phyloP scores from a whole-genome alignment of 2,329 filamentous ascomycete species.

The Leptoxyphium fumago region DNA sequence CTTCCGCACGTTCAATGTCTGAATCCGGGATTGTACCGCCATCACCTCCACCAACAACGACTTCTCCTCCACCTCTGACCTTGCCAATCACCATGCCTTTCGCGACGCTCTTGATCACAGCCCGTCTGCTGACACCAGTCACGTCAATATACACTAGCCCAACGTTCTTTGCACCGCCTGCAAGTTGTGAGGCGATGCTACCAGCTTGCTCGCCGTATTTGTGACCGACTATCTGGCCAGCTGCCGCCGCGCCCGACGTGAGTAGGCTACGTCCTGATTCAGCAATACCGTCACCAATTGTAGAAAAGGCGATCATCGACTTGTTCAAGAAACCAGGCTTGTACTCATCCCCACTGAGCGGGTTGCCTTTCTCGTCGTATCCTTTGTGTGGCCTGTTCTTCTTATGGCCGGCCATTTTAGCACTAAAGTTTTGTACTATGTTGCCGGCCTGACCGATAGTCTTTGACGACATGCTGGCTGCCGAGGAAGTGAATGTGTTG shows the following conservation, averaged over 20 bases:
- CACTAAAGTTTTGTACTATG: constrained; percentile 81
- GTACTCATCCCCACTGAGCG: constrained; percentile 39
- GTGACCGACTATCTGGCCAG: constrained; percentile 76
- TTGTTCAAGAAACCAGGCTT: constrained; percentile 93
- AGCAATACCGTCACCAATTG: constrained; percentile 84
- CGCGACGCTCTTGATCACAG: constrained; percentile 85
- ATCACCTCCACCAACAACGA: constrained; percentile 57
- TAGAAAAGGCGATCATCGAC: constrained; percentile 90
- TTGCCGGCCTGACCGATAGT: constrained; percentile 74
- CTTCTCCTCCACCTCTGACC: constrained; percentile 57
- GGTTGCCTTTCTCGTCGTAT: constrained; percentile 55
- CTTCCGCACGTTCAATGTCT: constrained; percentile 20
- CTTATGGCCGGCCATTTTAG: constrained; percentile 52
- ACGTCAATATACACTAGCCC: constrained; percentile 96
- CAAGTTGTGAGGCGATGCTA: constrained; percentile 56
- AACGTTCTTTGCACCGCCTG: constrained; percentile 86
- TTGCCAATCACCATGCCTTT: constrained; percentile 89
- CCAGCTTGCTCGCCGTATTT: constrained; percentile 79
- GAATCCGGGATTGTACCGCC: constrained; percentile 29
- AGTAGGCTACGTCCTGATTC: constrained; percentile 70
- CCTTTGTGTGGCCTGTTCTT: constrained; percentile 41
- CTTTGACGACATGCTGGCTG: constrained; percentile 66
- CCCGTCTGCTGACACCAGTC: constrained; percentile 74
- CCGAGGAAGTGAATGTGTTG: constrained; percentile 67
- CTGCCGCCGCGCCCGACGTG: constrained; percentile 58